Conservation (phyloP, 2,329 filamentous ascomycete genomes). For the Beauveria asiatica region DNA sequence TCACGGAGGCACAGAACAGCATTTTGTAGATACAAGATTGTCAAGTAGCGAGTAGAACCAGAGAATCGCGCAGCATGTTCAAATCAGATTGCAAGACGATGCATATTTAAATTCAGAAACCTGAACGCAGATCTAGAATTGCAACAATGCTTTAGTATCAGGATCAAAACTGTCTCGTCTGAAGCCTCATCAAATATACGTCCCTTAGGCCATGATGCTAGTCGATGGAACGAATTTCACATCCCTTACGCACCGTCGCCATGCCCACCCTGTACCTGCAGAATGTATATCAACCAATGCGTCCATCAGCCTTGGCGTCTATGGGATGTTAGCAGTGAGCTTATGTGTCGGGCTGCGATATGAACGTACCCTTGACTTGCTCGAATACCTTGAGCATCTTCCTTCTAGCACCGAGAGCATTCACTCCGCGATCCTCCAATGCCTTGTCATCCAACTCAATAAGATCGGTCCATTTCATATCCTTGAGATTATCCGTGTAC, state of each 20-base stretch:
- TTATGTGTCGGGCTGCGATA: background rate
- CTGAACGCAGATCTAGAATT: background rate
- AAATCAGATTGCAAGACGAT: background rate
- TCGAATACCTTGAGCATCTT: constrained; percentile 99
- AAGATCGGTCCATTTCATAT: constrained; percentile 92
- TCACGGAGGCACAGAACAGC: background rate
- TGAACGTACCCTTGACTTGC: constrained; percentile 67
- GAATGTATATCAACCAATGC: constrained; percentile 4
- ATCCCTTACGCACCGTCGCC: background rate
- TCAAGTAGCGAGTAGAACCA: background rate
- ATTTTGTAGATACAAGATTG: background rate
- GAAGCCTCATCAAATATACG: background rate
- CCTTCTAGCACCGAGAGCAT: constrained; percentile 84
- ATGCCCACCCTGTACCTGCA: constrained; percentile 8
- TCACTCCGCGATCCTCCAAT: constrained; percentile 86
- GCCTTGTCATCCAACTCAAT: constrained; percentile 89
- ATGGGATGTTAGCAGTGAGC: background rate
- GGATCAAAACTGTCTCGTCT: background rate
- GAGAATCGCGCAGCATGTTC: background rate
- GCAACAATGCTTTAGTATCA: background rate
- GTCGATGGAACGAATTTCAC: background rate
- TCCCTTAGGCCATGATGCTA: background rate
- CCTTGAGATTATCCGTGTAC: constrained; percentile 97
- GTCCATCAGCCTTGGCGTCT: constrained; percentile 10
- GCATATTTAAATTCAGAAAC: background rate